Conservation (phyloP, 2,329 filamentous ascomycete genomes). For the Arthroderma uncinatum region DNA sequence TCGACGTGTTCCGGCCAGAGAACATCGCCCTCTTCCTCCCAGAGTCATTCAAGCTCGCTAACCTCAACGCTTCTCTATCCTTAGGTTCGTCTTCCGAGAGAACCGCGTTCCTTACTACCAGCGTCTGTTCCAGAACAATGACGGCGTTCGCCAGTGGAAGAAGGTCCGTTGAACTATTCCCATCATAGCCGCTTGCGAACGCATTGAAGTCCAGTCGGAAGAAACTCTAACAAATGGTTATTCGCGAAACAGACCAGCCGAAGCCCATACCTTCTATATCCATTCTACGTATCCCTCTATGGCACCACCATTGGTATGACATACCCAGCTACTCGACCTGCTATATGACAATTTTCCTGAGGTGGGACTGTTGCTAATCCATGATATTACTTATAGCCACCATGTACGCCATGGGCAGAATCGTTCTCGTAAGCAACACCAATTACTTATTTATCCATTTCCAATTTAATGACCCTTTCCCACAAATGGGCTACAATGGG, state of each 20-base stretch:
- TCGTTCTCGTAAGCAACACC: constrained; percentile 31
- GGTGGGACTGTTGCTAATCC: neutral
- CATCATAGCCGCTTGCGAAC: neutral
- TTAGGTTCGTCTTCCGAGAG: constrained; percentile 49
- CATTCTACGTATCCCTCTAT: constrained; percentile 47
- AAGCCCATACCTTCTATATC: constrained; percentile 49
- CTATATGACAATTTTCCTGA: neutral
- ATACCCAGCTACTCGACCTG: no score
- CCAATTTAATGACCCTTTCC: neutral
- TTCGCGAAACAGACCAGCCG: constrained; percentile 38
- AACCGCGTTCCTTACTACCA: constrained; percentile 60
- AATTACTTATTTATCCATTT: neutral
- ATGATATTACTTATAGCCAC: constrained; percentile 18
- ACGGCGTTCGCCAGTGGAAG: constrained; percentile 55
- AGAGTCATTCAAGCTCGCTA: neutral
- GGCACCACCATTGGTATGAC: constrained; percentile 40
- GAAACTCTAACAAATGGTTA: neutral
- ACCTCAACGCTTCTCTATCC: neutral
- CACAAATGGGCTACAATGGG: neutral
- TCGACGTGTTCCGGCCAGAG: neutral
- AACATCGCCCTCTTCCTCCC: neutral
- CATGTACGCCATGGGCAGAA: constrained; percentile 35
- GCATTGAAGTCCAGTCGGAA: neutral
- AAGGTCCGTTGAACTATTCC: constrained; percentile 43
- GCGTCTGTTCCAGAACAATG: constrained; percentile 54